Evolutionary conservation across 768 basidiomycete species (phyloP), one percentile per base, ranked within the genome.

Genomic region (Clitopilus hobsonii): DNA sequence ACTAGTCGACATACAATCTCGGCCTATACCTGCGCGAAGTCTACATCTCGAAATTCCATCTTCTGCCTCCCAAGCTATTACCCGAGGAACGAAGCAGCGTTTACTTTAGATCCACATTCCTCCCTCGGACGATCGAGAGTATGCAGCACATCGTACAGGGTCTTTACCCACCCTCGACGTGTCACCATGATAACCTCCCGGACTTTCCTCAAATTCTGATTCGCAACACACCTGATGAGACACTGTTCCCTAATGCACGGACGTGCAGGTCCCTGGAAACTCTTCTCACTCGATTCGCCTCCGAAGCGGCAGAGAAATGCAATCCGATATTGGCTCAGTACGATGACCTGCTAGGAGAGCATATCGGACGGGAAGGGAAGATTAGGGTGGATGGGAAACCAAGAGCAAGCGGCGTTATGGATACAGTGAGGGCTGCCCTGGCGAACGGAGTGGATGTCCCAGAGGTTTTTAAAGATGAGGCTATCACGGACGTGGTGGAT

Each of bases 361-460:
- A 86, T 63, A 69, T 89, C 27, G 75, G 78, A n/a, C n/a, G n/a
- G n/a, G n/a, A 20, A 88, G 87, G 0, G 83, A 81, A 25, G 0
- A 69, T 94, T 11, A 80, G 88, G 8, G 71, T 93, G 14, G 88
- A 92, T 59, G 88, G 89, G 0, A 83, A 80, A 63, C 91, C 91
- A 1, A 71, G 87, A 52, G 86, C 85, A 2, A 88, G 83, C 13
- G 89, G 89, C 5, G 77, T 92, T 10, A 73, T 91, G 55, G 89
- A 91, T 66, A 89, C 89, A 0, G 85, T 86, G 48, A 13, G 82
- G 30, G 85, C 89, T 6, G 81, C 89, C 5, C 70, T 78, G 24
- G 88, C 89, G 0, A 89, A 93, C 63, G 85, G 83, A 5, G 71
- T 93, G 53, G 70, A 77, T 54, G 80, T 92, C 2, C 91, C 91